Conservation (phyloP, 495 filamentous ascomycete species). For the Tuber brumale region DNA sequence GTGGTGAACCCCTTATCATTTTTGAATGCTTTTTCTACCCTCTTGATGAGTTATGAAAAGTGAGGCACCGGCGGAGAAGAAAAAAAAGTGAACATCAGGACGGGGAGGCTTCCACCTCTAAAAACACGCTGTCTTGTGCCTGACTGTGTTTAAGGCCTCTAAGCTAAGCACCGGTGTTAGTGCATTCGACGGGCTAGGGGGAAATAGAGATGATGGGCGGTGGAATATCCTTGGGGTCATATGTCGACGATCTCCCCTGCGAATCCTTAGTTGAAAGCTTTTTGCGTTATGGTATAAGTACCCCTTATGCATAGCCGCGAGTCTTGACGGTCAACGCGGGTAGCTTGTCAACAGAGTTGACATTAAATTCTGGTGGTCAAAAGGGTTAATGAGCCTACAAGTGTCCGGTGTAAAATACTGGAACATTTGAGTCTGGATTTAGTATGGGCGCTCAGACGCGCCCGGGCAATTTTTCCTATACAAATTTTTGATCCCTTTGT, state of each 20-base stretch:
- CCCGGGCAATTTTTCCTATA: too few species aligned
- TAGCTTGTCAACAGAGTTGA: background rate
- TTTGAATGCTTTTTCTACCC: background rate
- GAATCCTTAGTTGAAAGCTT: background rate
- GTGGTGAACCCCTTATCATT: background rate
- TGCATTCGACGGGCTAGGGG: background rate
- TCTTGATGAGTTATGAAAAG: background rate
- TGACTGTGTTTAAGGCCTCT: background rate
- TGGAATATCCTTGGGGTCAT: background rate
- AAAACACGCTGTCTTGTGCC: background rate
- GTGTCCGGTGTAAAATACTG: too few species aligned
- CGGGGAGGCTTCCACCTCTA: background rate
- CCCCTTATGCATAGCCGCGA: background rate
- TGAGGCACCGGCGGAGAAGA: background rate
- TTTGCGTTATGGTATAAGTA: background rate
- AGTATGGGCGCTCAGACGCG: too few species aligned
- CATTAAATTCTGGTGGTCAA: background rate
- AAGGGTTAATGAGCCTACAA: background rate
- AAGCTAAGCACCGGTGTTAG: background rate
- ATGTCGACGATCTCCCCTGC: background rate
- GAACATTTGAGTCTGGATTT: too few species aligned
- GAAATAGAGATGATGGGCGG: background rate
- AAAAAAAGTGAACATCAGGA: background rate
- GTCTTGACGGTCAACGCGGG: background rate
- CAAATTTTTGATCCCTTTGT: too few species aligned